Evolutionary conservation across 179 eudicot species (phyloP), one percentile per base, ranked within the genome.

Genomic region (Vitellaria paradoxa): DNA sequence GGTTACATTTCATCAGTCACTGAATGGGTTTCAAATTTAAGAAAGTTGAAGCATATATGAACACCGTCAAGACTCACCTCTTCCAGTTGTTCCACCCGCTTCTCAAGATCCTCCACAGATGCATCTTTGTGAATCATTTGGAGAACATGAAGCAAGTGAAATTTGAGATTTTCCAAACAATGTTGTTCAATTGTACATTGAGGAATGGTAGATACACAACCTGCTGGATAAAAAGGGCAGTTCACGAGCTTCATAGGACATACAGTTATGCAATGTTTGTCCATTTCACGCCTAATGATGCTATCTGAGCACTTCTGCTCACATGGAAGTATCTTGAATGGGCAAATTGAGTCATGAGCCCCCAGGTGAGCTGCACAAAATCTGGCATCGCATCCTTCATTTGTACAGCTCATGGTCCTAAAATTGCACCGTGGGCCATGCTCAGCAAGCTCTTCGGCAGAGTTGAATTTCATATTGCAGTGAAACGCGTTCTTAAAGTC

Each of bases 181-280:
- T 96, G 99, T 68, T 96, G 84, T 15, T 82, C 89, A 21, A 88
- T 81, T 74, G 78, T 87, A 81, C 86, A 74, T 45, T 86, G 88
- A 21, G 99, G 94, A 68, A 92, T 74, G 37, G 82, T 80, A 70
- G 91, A 87, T 71, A 85, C 87, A 68, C 99, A 96, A 42, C 99
- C 98, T 52, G 89, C 85, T 13, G 89, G 87, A 82, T 84, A 89
- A 80, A 96, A 96, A 5, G 97, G 89, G 82, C 99, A 96, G 64
- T 87, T 91, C 23, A 91, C 86, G 50, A 89, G 98, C 86, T 93
- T 96, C 98, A 93, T 93, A 2, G 97, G 91, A 74, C 99, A 96
- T 68, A 88, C 83, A 30, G 99, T 96, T n/a, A 96, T 91, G 82
- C 99, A 96, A 81, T 96, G 99, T 75, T 89, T 84, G 80, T 96